These are phyloP conservation scores for Parasitella parasitica DNA, from an alignment of 371 early-diverging fungal genomes.

Conservation along the genomic window DNA sequence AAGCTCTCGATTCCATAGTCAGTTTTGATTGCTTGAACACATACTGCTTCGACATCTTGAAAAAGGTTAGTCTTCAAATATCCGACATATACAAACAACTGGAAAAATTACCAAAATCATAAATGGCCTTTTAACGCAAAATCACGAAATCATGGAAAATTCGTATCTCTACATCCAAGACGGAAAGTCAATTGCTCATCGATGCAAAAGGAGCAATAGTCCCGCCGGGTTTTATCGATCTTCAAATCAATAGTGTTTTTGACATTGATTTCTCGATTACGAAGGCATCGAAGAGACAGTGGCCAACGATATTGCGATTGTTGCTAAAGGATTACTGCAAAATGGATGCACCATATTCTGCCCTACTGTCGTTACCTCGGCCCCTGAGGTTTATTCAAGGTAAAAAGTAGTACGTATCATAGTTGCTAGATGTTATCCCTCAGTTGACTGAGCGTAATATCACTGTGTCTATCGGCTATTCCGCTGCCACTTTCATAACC, in stretches of 20 bases:
- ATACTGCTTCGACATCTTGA: no score
- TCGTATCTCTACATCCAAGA: slow-evolving; percentile 70
- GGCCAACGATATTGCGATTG: slow-evolving; percentile 54
- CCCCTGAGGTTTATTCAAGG: slow-evolving; percentile 69
- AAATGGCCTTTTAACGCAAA: slow-evolving; percentile 70
- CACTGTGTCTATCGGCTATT: slow-evolving; percentile 70
- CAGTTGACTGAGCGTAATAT: slow-evolving; percentile 62
- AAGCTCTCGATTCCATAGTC: no score
- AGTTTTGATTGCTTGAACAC: no score
- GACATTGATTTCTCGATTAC: slow-evolving; percentile 73
- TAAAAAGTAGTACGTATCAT: slow-evolving; percentile 57
- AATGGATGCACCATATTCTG: slow-evolving; percentile 79
- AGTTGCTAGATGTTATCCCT: slow-evolving; percentile 70
- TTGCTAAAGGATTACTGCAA: slow-evolving; percentile 70
- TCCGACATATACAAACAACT: background rate
- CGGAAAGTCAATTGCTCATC: slow-evolving; percentile 71
- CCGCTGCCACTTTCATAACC: slow-evolving; percentile 65
- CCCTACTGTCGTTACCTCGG: slow-evolving; percentile 79
- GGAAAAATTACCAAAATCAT: slow-evolving; percentile 67
- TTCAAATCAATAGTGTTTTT: slow-evolving; percentile 80
- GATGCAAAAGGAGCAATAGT: slow-evolving; percentile 71
- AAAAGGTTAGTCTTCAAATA: background rate
- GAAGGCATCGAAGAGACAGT: slow-evolving; percentile 43
- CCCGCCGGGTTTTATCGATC: slow-evolving; percentile 76
- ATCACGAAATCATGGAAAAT: slow-evolving; percentile 68